Conservation (phyloP, 2,329 filamentous ascomycete genomes). For the Ophiocordyceps sinensis region DNA sequence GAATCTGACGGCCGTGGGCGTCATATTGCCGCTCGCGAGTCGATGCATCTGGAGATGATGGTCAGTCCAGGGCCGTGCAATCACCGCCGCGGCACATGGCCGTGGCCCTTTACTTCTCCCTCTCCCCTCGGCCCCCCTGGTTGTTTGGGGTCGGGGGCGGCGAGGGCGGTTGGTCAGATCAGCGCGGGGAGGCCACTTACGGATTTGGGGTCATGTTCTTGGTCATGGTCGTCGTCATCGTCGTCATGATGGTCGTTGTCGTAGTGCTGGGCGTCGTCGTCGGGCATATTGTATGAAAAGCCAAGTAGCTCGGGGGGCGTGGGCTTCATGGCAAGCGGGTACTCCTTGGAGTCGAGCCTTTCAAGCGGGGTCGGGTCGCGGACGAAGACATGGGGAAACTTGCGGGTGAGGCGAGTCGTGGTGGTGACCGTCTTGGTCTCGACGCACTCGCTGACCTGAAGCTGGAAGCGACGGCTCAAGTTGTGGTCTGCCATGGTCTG, state of each 20-base stretch:
- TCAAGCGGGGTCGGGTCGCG: conserved; percentile 55
- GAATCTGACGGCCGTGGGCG: conserved; percentile 12
- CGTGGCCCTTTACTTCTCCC: background rate
- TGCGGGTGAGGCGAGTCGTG: conserved; percentile 76
- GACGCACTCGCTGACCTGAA: conserved; percentile 49
- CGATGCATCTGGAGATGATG: conserved; percentile 7
- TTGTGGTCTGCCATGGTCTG: conserved; percentile 33
- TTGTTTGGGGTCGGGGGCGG: background rate
- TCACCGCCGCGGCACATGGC: background rate
- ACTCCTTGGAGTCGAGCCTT: conserved; percentile 73
- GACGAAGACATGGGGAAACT: conserved; percentile 72
- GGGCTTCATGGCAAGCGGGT: conserved; percentile 70
- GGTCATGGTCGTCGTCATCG: conserved; percentile 8
- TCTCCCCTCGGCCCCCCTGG: background rate
- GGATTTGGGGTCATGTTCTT: background rate
- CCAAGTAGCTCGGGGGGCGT: conserved; percentile 67
- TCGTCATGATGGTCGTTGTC: conserved; percentile 11
- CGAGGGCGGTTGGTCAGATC: background rate
- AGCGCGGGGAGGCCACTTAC: background rate
- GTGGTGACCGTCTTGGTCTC: conserved; percentile 69
- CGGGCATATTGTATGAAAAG: conserved; percentile 55
- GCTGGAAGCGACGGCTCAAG: conserved; percentile 32
- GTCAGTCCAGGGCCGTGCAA: background rate
- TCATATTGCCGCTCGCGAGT: conserved; percentile 8
- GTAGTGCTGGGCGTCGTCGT: conserved; percentile 6